These are phyloP conservation scores for Prunus dulcis DNA, from an alignment of 306 rosid genomes.

Conservation along the genomic window DNA sequence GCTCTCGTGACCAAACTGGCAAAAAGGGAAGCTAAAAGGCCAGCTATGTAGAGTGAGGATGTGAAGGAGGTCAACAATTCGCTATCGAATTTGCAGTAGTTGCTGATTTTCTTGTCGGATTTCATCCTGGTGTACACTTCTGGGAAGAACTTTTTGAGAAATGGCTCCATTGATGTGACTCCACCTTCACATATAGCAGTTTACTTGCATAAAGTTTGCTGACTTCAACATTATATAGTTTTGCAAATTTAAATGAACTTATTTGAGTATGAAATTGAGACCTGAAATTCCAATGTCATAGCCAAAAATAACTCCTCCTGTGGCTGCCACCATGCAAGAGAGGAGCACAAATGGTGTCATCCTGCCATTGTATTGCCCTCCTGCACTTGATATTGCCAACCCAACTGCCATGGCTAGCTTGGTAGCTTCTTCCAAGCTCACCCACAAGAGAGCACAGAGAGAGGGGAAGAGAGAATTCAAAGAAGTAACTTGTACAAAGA, in stretches of 20 bases:
- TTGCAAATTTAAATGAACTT: no score
- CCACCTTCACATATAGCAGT: constrained; percentile 34
- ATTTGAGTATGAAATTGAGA: not conserved
- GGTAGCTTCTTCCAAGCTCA: constrained; percentile 7
- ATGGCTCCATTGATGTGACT: constrained; percentile 76
- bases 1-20: constrained; percentile 55
- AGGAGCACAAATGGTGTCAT: constrained; percentile 41
- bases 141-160: constrained; percentile 64
- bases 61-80: constrained; percentile 67
- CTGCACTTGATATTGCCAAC: constrained; percentile 17
- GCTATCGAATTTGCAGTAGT: constrained; percentile 67
- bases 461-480: not conserved
- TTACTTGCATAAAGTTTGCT: no score
- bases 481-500: not conserved
- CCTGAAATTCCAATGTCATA: constrained; percentile 71
- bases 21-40: constrained; percentile 59
- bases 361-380: constrained; percentile 45
- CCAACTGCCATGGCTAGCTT: constrained; percentile 54
- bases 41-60: constrained; percentile 71
- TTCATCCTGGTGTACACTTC: constrained; percentile 49
- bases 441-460: not conserved
- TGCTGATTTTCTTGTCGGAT: constrained; percentile 47
- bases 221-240: no score
- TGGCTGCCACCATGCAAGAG: constrained; percentile 59
- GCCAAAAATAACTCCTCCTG: constrained; percentile 64